Evolutionary conservation across 768 basidiomycete genomes (phyloP).

Genomic region (Leccinellum rugosiceps): DNA sequence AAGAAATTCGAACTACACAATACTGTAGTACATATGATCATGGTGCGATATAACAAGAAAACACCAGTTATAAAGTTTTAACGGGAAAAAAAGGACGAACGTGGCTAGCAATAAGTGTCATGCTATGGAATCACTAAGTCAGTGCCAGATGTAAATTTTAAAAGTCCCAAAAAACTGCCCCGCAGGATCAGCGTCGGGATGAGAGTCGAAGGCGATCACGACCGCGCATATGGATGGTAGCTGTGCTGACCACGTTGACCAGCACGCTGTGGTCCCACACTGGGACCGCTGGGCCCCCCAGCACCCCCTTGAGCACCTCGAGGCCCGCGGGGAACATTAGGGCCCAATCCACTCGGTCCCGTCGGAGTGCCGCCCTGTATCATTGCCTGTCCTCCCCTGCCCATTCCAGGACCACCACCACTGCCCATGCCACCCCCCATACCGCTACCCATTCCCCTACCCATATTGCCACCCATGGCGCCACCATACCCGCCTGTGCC

Average conservation of each 20-base stretch:
- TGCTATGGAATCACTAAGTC: conserved; percentile 1
- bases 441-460: conserved; percentile 34
- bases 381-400: conserved; percentile 35
- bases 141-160: conserved; percentile 14
- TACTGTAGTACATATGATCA: conserved; percentile 6
- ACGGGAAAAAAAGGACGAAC: conserved; percentile 2
- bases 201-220: conserved; percentile 12
- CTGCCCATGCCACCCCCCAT: conserved; percentile 44
- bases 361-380: conserved; percentile 35
- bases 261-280: conserved; percentile 71
- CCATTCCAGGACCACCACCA: conserved; percentile 39
- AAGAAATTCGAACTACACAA: background rate
- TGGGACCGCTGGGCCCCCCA: conserved; percentile 46
- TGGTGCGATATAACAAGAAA: background rate
- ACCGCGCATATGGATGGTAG: conserved; percentile 84
- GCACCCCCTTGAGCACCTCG: conserved; percentile 55
- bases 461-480: conserved; percentile 39
- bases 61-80: conserved; percentile 15
- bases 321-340: conserved; percentile 65
- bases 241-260: conserved; percentile 72
- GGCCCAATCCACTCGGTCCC: conserved; percentile 44
- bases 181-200: background rate
- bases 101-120: conserved; percentile 3
- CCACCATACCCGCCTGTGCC: conserved; percentile 34
- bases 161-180: background rate